Conservation (phyloP, 2,329 filamentous ascomycete genomes). For the Stagonosporopsis tanaceti region DNA sequence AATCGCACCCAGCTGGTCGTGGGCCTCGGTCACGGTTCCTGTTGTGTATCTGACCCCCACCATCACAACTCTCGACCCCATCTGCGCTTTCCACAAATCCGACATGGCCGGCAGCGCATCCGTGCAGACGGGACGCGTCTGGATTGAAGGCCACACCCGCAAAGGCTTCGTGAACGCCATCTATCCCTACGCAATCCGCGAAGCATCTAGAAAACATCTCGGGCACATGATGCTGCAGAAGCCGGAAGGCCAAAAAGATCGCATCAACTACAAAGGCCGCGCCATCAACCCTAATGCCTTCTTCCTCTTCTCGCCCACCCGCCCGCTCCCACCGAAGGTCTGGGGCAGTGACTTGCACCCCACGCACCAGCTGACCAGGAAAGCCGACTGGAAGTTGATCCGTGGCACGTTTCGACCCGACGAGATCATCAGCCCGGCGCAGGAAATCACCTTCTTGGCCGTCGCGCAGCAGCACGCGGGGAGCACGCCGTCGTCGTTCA, state of each 20-base stretch:
- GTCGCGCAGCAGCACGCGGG: neutral
- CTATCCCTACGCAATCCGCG: neutral
- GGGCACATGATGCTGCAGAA: neutral
- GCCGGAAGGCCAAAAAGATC: neutral
- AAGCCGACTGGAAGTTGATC: neutral
- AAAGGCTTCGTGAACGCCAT: neutral
- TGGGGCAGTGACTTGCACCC: neutral
- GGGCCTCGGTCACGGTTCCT: slow-evolving; percentile 5
- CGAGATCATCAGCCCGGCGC: neutral
- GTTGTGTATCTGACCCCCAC: neutral
- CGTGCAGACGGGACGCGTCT: neutral
- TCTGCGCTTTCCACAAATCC: neutral
- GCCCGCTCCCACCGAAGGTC: neutral
- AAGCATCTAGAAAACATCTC: neutral
- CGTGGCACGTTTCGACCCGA: neutral
- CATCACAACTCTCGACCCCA: neutral
- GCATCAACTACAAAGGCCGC: neutral
- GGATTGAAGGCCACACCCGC: neutral
- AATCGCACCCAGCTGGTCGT: slow-evolving; percentile 6
- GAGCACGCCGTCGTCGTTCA: neutral
- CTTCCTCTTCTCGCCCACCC: neutral
- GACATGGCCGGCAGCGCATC: neutral
- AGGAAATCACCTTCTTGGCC: neutral
- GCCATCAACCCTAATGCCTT: neutral
- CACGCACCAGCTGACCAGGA: neutral